Base-by-base conservation (phyloP, 2,329 filamentous ascomycete genomes). In the Alternaria sp. region DNA sequence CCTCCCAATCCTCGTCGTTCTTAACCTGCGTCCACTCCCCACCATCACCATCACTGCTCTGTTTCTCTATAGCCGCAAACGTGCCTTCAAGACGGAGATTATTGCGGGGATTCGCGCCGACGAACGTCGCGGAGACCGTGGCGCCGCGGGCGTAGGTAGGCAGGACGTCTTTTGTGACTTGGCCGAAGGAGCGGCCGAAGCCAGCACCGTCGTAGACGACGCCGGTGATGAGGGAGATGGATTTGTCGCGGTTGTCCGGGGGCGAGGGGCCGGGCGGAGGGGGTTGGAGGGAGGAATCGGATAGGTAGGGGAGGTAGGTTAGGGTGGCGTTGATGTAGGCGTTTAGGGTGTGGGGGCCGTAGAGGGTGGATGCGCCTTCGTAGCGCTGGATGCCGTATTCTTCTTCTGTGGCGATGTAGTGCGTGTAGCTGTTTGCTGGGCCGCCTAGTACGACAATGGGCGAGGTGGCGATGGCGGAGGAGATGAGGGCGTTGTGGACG, bases 301-400 rank as follows among this genome's bases (percentile, higher is more conserved):
- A 84, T 4, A 96, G 87, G 76, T 90, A 90, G 15, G 85, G 86
- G 4, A 96, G 87, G 77, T 91, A 88, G 1, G 85, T 87, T n/a
- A 94, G 84, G 0, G 93, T 94, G 46, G 95, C 84, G 78, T 96
- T 94, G 82, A 97, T 92, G 82, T 96, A 96, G 1, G 94, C 95
- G 37, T 91, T 88, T 11, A 97, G 86, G 1, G 93, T 92, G 78
- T 94, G 89, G 3, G 87, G 91, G 0, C 95, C 95, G 77, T 92
- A 96, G 3, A 98, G 87, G 0, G 95, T 98, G 7, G 92, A 95
- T 0, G 93, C 95, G n/a, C 94, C 95, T 82, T 98, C 95, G 80
- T 97, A 97, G 10, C 95, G 90, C 81, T 97, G 95, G 49, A 96
- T 84, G 12, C 83, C 82, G 78, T 96, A 96, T 79, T 97, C 92